These are phyloP conservation scores for Pseudogymnoascus sp. DNA, from an alignment of 2,329 filamentous ascomycete genomes.

Conservation along the genomic window DNA sequence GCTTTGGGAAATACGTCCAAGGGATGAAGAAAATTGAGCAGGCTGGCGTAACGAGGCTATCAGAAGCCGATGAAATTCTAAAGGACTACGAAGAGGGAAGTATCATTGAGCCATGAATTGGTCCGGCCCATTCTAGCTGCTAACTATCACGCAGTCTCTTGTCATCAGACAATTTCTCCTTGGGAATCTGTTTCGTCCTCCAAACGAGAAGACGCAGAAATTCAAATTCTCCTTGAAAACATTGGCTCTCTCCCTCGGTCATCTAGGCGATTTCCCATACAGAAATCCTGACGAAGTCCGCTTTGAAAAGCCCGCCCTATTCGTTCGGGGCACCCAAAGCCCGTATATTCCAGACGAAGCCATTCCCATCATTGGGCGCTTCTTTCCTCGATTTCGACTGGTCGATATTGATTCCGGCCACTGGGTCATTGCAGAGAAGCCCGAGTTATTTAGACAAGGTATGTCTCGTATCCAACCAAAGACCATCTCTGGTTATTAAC, in stretches of 20 bases:
- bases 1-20: conserved; percentile 73
- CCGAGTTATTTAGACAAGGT: conserved; percentile 71
- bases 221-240: conserved; percentile 76
- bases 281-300: conserved; percentile 60
- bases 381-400: conserved; percentile 73
- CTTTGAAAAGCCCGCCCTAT: conserved; percentile 73
- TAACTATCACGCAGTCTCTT: conserved; percentile 45
- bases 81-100: conserved; percentile 62
- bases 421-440: conserved; percentile 87
- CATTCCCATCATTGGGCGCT: conserved; percentile 70
- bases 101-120: conserved; percentile 9
- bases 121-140: not conserved
- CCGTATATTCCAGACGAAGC: conserved; percentile 76
- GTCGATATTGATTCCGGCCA: conserved; percentile 74
- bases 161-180: conserved; percentile 86
- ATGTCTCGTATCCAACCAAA: conserved; percentile 27
- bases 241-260: conserved; percentile 60
- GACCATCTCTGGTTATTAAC: not conserved
- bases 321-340: conserved; percentile 72
- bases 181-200: conserved; percentile 66
- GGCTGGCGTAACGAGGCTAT: conserved; percentile 59
- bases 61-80: conserved; percentile 76
- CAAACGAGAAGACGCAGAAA: conserved; percentile 48
- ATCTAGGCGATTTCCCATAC: conserved; percentile 86
- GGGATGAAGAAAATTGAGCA: conserved; percentile 80